A percentile compares a stretch with the other conserved stretches of the same genome.
Evolutionary conservation across 148 eudicot species (phyloP).

Genomic region (Persicaria tinctoria): DNA sequence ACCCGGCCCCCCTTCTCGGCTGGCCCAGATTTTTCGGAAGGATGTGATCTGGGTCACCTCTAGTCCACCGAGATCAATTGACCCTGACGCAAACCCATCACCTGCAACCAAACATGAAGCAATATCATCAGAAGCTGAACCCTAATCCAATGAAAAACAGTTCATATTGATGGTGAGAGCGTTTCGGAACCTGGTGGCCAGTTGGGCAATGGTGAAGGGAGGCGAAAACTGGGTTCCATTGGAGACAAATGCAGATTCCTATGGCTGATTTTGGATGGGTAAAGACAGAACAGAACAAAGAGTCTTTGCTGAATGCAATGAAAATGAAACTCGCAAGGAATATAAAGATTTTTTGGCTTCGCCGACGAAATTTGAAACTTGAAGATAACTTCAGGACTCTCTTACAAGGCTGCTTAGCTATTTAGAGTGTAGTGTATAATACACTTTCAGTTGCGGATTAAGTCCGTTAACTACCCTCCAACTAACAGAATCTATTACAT

Average conservation of each 20-base stretch:
- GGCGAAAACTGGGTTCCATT: conserved; percentile 7
- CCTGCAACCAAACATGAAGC: conserved; percentile 6
- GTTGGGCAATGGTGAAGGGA: conserved; percentile 4
- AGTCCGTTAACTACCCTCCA: too few species aligned
- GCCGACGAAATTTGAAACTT: neutral
- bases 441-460: too few species aligned
- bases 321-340: conserved; percentile 7
- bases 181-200: conserved; percentile 10
- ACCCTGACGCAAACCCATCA: conserved; percentile 11
- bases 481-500: too few species aligned
- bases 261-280: neutral
- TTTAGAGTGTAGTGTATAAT: too few species aligned
- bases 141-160: neutral
- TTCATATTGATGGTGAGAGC: neutral
- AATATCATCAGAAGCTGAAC: neutral
- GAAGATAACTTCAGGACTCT: neutral
- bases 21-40: conserved; percentile 15
- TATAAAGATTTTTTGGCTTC: neutral
- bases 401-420: neutral
- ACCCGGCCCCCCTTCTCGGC: conserved; percentile 10
- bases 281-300: neutral
- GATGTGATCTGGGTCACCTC: conserved; percentile 10
- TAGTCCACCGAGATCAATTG: conserved; percentile 14
- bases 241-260: neutral
- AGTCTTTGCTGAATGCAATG: neutral